Base-by-base conservation (phyloP, 2,329 filamentous ascomycete species). In the Fusarium sp. region DNA sequence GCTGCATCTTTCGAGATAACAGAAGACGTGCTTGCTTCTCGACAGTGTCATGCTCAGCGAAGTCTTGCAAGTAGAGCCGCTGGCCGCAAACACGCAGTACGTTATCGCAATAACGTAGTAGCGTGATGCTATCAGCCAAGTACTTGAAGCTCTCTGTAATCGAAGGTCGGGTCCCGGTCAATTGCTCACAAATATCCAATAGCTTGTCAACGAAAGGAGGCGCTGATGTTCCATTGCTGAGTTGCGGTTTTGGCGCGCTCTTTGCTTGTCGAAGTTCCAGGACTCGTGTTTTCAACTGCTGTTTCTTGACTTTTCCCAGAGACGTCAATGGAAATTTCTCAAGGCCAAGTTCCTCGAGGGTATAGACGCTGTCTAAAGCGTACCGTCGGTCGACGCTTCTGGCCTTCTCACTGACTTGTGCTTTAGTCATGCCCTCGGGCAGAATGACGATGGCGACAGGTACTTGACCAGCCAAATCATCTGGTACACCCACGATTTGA, bases 381-480 rank as follows among this genome's bases (percentile, higher is more conserved):
- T 80, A 82, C n/a, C 78, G 79, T 22, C 77, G 68, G 7, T 83
- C 82, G 4, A 81, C 44, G 5, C 52, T 63, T 31, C 72, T 67
- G 4, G 77, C 73, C 49, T 76, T 76, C 46, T 76, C 65, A 40
- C 72, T 59, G n/a, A 81, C 69, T 19, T 76, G 72, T 1, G 67
- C 36, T 65, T 81, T 82, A 28, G 78, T 65, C 1, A 72, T 65
- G 4, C 71, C 67, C n/a, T 76, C 38, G 1, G 79, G 76, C 4
- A 79, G 62, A 33, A 75, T 71, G 26, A 84, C 79, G 14, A 85
- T 72, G 4, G 84, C 84, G 15, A 85, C 79, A 1, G 82, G 81
- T 5, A 86, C 78, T 64, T 86, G 83, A 6, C 84, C 83, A 26
- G 84, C 82, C 55, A 83, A 70, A 14, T 80, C 76, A 65, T 85